phyloP scores from a whole-genome alignment of 768 basidiomycete genomes.

The Russula griseocarnosa region DNA sequence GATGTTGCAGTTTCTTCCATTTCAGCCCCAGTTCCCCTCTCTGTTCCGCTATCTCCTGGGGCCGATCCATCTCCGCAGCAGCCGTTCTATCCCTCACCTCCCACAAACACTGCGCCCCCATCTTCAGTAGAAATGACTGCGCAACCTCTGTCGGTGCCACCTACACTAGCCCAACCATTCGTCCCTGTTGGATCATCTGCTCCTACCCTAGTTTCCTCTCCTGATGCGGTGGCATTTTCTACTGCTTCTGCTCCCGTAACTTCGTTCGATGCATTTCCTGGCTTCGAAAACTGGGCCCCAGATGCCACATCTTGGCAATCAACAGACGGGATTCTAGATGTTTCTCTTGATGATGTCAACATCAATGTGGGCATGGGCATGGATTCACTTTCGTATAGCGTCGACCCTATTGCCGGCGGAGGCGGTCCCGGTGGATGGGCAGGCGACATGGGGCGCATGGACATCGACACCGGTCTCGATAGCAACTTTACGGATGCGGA shows the following conservation, averaged over 20 bases:
- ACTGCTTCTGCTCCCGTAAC: constrained; percentile 29
- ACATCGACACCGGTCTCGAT: constrained; percentile 34
- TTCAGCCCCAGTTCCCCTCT: constrained; percentile 23
- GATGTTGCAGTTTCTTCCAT: constrained; percentile 14
- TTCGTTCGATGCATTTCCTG: constrained; percentile 38
- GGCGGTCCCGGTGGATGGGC: constrained; percentile 31
- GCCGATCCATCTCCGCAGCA: constrained; percentile 24
- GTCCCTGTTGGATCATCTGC: constrained; percentile 5
- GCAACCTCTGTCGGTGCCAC: constrained; percentile 5
- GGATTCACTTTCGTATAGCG: constrained; percentile 46
- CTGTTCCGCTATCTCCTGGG: constrained; percentile 33
- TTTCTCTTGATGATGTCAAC: constrained; percentile 23
- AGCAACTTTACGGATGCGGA: constrained; percentile 75
- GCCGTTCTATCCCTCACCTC: constrained; percentile 61
- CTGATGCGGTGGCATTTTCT: constrained; percentile 26
- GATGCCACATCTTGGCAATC: constrained; percentile 22
- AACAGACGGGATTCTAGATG: constrained; percentile 20
- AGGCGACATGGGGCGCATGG: constrained; percentile 32
- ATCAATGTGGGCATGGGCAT: constrained; percentile 37
- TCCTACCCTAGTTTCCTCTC: constrained; percentile 12
- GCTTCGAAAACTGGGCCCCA: constrained; percentile 42
- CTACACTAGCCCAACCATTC: constrained; percentile 17
- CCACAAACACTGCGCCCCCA: constrained; percentile 36
- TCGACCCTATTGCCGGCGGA: constrained; percentile 37
- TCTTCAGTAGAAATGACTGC: constrained; percentile 2